Evolutionary conservation across 306 rosid species (phyloP), one percentile per base, ranked within the genome.

Genomic region (Quercus dentata): DNA sequence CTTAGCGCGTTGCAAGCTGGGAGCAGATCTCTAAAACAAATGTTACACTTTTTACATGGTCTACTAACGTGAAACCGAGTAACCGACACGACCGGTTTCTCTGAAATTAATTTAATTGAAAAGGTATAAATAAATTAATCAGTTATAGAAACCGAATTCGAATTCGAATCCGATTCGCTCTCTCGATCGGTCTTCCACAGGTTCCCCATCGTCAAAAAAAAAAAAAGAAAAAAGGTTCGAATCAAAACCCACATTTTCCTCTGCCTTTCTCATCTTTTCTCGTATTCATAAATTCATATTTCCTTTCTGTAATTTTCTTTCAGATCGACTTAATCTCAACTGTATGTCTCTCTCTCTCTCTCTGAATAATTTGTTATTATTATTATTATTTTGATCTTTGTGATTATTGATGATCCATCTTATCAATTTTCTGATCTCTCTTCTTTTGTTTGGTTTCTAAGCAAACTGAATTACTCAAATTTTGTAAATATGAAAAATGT

Each of bases 301-400:
- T 25, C 4, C 30, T 23, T 15, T 57, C 58, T 59, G 71, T 76
- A 65, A 8, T 71, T 83, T 63, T 27, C 74, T 65, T 56, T 9
- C 63, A 52, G 79, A 81, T 88, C 86, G 75, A 25, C 83, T 30
- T 58, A 7, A 38, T n/a, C 56, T 77, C 15, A 49, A 49, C 15
- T 11, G 25, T 31, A 62, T 38, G 82, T 67, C 76, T 54, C 64
- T 56, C 67, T 55, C 44, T 49, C 38, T 5, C 4, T 19, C 13
- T 72, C 55, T 15, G 52, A 19, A 63, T 27, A 6, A 51, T 14
- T 62, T 25, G 27, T 49, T 55, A 0, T 14, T 46, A 3, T 12
- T 35, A 38, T 38, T 38, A 38, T 6, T 55, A 1, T n/a, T 30
- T 5, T 13, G 20, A 61, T 73, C 20, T 54, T 14, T 71, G 5